Conservation (phyloP, 441 rosid genomes). For the Syzygium syzygioides region DNA sequence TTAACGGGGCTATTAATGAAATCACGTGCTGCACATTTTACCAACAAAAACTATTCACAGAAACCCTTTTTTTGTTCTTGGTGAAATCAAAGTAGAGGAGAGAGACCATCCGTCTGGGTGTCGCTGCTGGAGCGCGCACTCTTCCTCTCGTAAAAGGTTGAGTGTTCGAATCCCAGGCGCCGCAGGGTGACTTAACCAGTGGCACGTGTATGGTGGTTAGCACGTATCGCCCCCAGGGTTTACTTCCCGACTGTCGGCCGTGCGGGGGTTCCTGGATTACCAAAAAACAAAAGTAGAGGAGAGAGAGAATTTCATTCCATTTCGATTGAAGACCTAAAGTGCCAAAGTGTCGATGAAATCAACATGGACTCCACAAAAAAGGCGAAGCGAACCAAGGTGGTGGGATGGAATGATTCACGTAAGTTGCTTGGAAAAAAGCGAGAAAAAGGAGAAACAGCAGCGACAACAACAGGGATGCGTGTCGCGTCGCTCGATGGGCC, state of each 20-base stretch:
- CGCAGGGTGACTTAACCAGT: no score
- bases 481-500: background rate
- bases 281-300: background rate
- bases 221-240: no score
- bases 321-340: background rate
- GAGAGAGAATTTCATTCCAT: background rate
- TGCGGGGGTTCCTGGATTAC: no score
- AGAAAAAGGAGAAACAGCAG: background rate
- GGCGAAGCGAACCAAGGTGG: background rate
- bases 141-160: no score
- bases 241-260: no score
- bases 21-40: background rate
- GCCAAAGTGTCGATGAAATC: background rate
- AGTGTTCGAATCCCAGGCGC: no score
- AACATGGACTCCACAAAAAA: background rate
- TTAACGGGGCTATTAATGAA: background rate
- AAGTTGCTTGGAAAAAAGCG: background rate
- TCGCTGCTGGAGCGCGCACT: no score
- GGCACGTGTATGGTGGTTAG: no score
- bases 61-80: background rate
- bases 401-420: background rate
- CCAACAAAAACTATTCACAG: background rate
- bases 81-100: background rate
- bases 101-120: no score
- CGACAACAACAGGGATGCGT: background rate